Base-by-base conservation (phyloP, 768 basidiomycete genomes). In the Pleurotus platypus region DNA sequence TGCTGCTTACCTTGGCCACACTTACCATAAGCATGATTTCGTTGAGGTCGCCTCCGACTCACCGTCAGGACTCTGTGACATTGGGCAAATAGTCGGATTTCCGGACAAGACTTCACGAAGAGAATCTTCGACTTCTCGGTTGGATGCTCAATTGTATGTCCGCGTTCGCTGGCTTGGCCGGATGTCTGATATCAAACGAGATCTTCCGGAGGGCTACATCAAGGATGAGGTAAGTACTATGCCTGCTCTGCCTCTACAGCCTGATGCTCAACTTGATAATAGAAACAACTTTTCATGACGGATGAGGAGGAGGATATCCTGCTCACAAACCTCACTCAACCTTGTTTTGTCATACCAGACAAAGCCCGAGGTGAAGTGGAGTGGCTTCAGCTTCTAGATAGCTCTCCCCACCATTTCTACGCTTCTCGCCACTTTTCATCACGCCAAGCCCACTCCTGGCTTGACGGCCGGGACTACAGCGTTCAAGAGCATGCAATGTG, bases 251-350 rank as follows among this genome's bases (percentile, higher is more conserved):
- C 11, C 30, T 9, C 30, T 35, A 11, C 30, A 35, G 30, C 30
- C 8, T 35, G 30, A 35, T 35, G 30, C 30, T 35, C 30, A 35
- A 35, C 30, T 35, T 35, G 30, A 37, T 15, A 43, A 2, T 43
- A 90, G 87, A 76, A 80, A 18, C 82, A 92, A 57, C 63, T 89
- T 0, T 89, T 81, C 60, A 63, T 83, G 16, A 89, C 87, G 0
- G 68, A 83, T 3, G 77, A 83, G 46, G 66, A 66, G 48, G 63
- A 65, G 1, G 58, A 65, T 7, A 60, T 79, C 15, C 38, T 64
- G 30, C 65, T 76, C 35, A 56, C 67, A 3, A 66, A 75, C 8
- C 65, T 90, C 11, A 68, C 87, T 20, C 71, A 71, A 2, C 69
- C 78, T 0, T 80, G 84, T 57, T 76, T 70, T 46, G 85, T 83